Evolutionary conservation across 2,329 filamentous ascomycete genomes (phyloP).

Genomic region (Pyricularia sp.): DNA sequence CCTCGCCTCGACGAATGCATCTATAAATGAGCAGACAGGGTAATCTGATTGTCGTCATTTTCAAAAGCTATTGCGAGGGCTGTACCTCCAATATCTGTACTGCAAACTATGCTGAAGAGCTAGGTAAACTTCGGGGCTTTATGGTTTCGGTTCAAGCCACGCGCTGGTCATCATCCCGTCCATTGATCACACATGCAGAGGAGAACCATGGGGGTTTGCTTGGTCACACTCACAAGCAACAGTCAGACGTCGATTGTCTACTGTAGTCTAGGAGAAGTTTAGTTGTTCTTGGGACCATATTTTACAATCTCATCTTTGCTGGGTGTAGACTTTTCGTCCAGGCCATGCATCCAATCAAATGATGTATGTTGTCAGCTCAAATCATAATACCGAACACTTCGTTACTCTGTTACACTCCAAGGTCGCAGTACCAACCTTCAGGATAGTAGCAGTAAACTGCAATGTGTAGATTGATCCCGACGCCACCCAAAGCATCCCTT

Average conservation of each 20-base stretch:
- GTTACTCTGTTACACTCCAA: background rate
- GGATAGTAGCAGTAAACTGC: background rate
- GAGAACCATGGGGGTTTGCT: background rate
- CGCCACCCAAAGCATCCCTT: background rate
- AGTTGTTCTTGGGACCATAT: background rate
- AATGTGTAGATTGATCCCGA: background rate
- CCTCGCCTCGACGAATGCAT: background rate
- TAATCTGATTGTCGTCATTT: background rate
- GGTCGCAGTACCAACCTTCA: background rate
- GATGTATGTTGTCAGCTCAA: background rate
- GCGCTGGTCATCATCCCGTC: background rate
- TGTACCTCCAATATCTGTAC: background rate
- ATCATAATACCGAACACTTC: background rate
- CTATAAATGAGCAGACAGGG: background rate
- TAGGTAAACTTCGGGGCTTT: background rate
- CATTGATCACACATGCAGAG: background rate
- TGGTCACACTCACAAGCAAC: background rate
- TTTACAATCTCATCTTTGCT: background rate
- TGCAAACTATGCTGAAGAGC: background rate
- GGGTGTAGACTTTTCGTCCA: background rate
- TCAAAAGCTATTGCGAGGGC: background rate
- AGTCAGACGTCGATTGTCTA: background rate
- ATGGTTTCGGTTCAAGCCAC: background rate
- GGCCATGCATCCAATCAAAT: too few species aligned
- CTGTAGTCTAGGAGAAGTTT: background rate